Evolutionary conservation across 495 filamentous ascomycete species (phyloP), one percentile per base, ranked within the genome.

Genomic region (Podospora bellae-mahoneyi): DNA sequence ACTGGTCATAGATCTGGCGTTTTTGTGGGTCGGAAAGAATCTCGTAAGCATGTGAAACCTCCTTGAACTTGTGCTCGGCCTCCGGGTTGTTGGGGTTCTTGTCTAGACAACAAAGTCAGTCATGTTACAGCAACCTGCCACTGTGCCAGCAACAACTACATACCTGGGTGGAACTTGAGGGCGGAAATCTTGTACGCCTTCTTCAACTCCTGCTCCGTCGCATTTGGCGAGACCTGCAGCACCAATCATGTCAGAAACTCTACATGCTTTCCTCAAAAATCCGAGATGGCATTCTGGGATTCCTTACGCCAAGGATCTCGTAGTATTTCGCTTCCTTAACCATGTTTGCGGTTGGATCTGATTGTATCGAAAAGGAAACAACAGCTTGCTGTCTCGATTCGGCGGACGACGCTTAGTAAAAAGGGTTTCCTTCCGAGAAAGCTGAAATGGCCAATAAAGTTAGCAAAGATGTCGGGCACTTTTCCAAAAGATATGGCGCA

Each of bases 21-120:
- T 97, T 97, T 79, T 98, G 88, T 28, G 91, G 79, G 73, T 99
- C 96, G 67, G 90, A 93, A 23, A 99, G 88, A 70, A 92, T 86
- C 81, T 99, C 96, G 78, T 97, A 98, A 39, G 95, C 95, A 71
- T 93, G 89, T 64, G 92, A 96, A 61, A 98, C 85, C 74, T 97
- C 94, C 83, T 98, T 97, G 88, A 99, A 98, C 79, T 97, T 98
- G 63, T 97, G 92, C 64, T 93, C 92, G 57, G 95, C 92, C 28
- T 92, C 91, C 55, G 94, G 93, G 83, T 94, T 94, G 82, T 95
- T 88, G 59, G 89, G 87, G 79, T 98, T 98, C 86, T 99, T 99
- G 82, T 99, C 95, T 96, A 72, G 64, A 19, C 48, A 72, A 64
- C 53, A 56, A 56, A 55, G 74, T 59, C 13, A 64, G 55, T 23